Evolutionary conservation across 2,329 filamentous ascomycete species (phyloP).

Genomic region (Cadophora sp.): DNA sequence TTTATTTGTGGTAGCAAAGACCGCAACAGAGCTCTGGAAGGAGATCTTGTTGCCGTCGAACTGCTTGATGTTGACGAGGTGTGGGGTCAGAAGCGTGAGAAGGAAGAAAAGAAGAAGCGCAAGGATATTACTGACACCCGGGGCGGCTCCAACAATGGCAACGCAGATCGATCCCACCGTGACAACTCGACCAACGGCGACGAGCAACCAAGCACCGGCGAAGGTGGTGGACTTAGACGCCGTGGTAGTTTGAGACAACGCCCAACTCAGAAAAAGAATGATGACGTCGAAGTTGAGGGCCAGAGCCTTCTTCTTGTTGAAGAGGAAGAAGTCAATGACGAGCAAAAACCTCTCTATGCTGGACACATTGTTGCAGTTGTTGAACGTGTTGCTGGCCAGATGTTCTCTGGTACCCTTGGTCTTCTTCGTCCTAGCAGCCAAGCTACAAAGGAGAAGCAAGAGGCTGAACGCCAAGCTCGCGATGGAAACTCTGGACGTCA

Average conservation of each 20-base stretch:
- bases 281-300: slow-evolving; percentile 97
- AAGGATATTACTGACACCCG: slow-evolving; percentile 97
- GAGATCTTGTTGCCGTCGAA: slow-evolving; percentile 94
- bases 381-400: slow-evolving; percentile 95
- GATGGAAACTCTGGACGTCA: slow-evolving; percentile 76
- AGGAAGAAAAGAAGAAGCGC: slow-evolving; percentile 99
- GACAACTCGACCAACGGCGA: slow-evolving; percentile 67
- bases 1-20: slow-evolving; percentile 99
- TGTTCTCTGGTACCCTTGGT: slow-evolving; percentile 97
- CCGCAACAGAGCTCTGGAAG: slow-evolving; percentile 94
- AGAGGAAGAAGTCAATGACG: slow-evolving; percentile 98
- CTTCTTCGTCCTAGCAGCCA: slow-evolving; percentile 95
- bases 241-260: slow-evolving; percentile 95
- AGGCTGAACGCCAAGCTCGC: slow-evolving; percentile 90
- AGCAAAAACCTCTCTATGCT: slow-evolving; percentile 96
- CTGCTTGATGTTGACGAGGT: slow-evolving; percentile 98
- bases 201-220: slow-evolving; percentile 65
- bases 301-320: slow-evolving; percentile 96
- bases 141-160: slow-evolving; percentile 76
- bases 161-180: slow-evolving; percentile 62
- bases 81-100: slow-evolving; percentile 98
- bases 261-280: slow-evolving; percentile 99
- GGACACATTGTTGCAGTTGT: slow-evolving; percentile 97
- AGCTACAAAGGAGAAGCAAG: slow-evolving; percentile 99
- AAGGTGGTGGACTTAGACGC: slow-evolving; percentile 88